Evolutionary conservation across 2,329 filamentous ascomycete genomes (phyloP), one percentile per base, ranked within the genome.

Genomic region (Didymella sp.): DNA sequence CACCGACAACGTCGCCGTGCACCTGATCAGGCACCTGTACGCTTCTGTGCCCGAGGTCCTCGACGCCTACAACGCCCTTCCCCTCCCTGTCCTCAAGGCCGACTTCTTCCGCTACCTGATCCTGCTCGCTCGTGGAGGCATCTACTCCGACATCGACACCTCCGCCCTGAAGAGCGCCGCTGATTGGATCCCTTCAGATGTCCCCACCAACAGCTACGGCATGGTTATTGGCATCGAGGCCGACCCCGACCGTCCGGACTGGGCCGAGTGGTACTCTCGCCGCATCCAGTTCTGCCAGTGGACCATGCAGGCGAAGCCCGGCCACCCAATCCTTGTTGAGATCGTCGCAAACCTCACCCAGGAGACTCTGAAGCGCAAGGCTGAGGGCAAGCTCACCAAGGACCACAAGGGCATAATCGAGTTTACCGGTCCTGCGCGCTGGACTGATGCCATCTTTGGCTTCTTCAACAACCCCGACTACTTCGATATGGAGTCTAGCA

Each of bases 271-370:
- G 95, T 99, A 98, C 81, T 95, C 92, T 62, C 89, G 95, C 58
- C 87, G 94, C 62, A 93, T 99, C 59, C 95, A 98, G 75, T 98
- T 99, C 78, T 99, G 95, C 79, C 95, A 99, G 76, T 99, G 95
- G 95, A 99, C 95, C 1, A 97, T 99, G 61, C 94, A 98, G 77
- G 82, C 90, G 55, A 99, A 99, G 77, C 90, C 94, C 0, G 95
- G 95, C 11, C 95, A 99, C 74, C 95, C 95, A 0, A 87, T 96
- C 12, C 84, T 99, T 56, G 87, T 93, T 60, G 91, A 97, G 59
- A 86, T 96, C 59, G 92, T 99, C 28, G 83, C 89, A 13, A 89
- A 88, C 64, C 93, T 99, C 71, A 96, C 94, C 0, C 84, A 91
- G 62, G 87, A 93, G 73, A 90, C 93, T 0, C 81, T 98, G 46